Base-by-base conservation (phyloP, 805 yeast genomes). In the Wickerhamomyces pijperi region DNA sequence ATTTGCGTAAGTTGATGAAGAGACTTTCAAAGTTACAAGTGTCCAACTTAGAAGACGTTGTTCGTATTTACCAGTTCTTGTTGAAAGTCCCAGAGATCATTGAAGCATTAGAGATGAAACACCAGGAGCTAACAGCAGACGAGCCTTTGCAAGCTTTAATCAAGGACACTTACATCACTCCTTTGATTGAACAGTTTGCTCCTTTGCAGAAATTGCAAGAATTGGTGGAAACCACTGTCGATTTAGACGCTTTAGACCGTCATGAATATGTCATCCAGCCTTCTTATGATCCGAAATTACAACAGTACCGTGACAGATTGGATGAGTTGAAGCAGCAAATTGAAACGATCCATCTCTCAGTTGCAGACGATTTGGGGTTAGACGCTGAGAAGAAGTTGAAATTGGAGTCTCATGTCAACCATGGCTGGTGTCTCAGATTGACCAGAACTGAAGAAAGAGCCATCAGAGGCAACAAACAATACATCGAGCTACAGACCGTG, bases 371-470 rank as follows among this genome's bases (percentile, higher is more conserved):
- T 47, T 69, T 92, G 29, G 72, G 74, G 13, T 75, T 87, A 59
- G 97, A 88, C 43, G 67, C 81, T 3, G 95, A 85, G 42, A 86
- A 87, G 63, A 87, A 87, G 58, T 68, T 92, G 46, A 92, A 92
- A 57, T 62, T 92, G 36, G 98, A 92, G 56, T 76, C 82, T 40
- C 95, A 90, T 54, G 82, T 73, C 45, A 75, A 72, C 20, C 94
- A 85, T 58, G 97, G 97, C 17, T 88, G 95, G 94, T 86, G 96
- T 58, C 75, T 90, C 70, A 70, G 97, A 49, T 72, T 92, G 18
- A 92, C 98, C 1, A 74, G 98, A 58, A 79, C 76, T 40, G 97
- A 92, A 53, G 88, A 95, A 2, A 68, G 81, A 11, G 79, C 82
- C 17, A 65, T 92, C 42, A 74, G 97, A 49, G 73, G 72, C 12